A percentile compares a stretch with the other conserved stretches of the same genome.
Conservation (phyloP, 2,329 filamentous ascomycete genomes). For the Exophiala spinifera region DNA sequence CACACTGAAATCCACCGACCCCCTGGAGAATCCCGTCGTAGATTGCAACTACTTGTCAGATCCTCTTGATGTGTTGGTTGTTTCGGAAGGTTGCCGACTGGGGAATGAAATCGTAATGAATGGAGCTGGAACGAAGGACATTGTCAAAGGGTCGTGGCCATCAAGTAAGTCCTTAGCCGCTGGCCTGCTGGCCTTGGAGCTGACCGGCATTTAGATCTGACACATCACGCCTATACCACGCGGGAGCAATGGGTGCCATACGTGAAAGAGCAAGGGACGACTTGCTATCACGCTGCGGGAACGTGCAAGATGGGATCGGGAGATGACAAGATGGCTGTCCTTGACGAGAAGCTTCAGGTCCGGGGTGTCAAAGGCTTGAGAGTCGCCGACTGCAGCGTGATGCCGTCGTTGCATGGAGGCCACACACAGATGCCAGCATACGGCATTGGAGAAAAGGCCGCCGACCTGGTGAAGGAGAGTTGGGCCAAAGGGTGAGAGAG, state of each 20-base stretch:
- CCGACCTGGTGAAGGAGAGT: slow-evolving; percentile 49
- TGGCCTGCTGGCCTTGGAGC: neutral
- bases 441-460: slow-evolving; percentile 55
- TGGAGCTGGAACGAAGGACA: slow-evolving; percentile 56
- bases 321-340: slow-evolving; percentile 49
- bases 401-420: slow-evolving; percentile 51
- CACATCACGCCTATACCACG: slow-evolving; percentile 52
- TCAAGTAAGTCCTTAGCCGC: slow-evolving; percentile 11
- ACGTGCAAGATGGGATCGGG: slow-evolving; percentile 56
- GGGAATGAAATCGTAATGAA: slow-evolving; percentile 60
- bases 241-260: slow-evolving; percentile 59
- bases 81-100: slow-evolving; percentile 57
- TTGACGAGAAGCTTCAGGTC: slow-evolving; percentile 54
- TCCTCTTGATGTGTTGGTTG: slow-evolving; percentile 56
- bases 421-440: slow-evolving; percentile 58
- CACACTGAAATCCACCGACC: slow-evolving; percentile 48
- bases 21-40: slow-evolving; percentile 53
- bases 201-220: slow-evolving; percentile 35
- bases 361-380: slow-evolving; percentile 53
- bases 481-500: slow-evolving; percentile 10
- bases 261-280: slow-evolving; percentile 59
- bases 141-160: slow-evolving; percentile 62
- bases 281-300: slow-evolving; percentile 58
- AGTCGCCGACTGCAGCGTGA: slow-evolving; percentile 54
- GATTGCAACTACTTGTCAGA: slow-evolving; percentile 59